Evolutionary conservation across 148 eudicot species (phyloP).

Genomic region (Vaccinium myrtillus): DNA sequence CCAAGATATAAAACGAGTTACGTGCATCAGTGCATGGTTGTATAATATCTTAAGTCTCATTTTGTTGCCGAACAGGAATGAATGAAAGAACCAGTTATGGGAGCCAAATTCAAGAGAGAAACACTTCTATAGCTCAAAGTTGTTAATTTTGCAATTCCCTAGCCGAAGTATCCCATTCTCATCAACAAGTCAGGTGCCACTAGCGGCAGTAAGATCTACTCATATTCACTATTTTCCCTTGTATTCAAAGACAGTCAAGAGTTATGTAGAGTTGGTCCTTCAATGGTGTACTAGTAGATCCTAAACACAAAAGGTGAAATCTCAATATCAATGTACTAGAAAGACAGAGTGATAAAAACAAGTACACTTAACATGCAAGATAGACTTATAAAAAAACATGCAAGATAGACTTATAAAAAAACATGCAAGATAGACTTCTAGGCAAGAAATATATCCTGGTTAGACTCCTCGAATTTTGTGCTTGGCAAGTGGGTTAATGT

Average conservation of each 20-base stretch:
- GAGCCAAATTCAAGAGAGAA: not conserved
- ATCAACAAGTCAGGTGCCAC: not conserved
- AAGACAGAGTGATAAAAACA: not conserved
- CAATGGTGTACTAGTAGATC: not conserved
- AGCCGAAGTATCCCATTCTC: not conserved
- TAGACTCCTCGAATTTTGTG: not conserved
- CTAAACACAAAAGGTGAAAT: not conserved
- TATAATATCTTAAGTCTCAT: slow-evolving; percentile 6
- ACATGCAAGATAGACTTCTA: not conserved
- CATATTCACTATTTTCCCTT: not conserved
- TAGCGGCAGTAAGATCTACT: not conserved
- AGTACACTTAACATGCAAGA: not conserved
- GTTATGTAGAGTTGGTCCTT: not conserved
- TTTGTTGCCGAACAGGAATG: not conserved
- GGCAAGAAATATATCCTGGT: not conserved
- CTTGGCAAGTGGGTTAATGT: not conserved
- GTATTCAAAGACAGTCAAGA: not conserved
- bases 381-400: too few species aligned
- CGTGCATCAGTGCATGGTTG: not conserved
- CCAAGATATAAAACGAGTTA: slow-evolving; percentile 7
- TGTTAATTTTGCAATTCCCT: not conserved
- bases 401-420: not conserved
- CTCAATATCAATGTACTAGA: not conserved
- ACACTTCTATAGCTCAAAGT: not conserved
- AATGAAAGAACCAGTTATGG: not conserved